Evolutionary conservation across 306 rosid species (phyloP), one percentile per base, ranked within the genome.

Genomic region (Vachellia collinsii): DNA sequence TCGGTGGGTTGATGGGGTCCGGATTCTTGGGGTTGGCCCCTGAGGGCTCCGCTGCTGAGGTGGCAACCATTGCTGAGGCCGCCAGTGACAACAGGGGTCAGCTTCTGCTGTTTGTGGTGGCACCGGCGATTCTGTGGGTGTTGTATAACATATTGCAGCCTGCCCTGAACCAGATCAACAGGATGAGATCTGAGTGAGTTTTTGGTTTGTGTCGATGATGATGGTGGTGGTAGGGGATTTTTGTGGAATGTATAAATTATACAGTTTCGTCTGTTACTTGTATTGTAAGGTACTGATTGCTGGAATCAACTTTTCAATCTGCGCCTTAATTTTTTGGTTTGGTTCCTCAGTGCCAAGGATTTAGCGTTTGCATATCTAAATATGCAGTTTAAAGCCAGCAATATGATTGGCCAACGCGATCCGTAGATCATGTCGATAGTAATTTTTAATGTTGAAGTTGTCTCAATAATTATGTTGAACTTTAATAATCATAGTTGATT

Each of bases 101-200:
- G 82, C 91, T 94, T 68, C 89, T 94, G 70, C 85, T 94, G 79
- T 47, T 94, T 63, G 99, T 94, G 72, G 89, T 94, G 43, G 38
- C 97, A 2, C 97, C 99, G 0, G 99, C 99, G 3, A 87, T 91
- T 75, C 73, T 54, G 11, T 94, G 99, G 99, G 99, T 94, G 54
- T 85, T 93, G 14, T 94, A 78, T 78, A 92, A 94, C 61, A 94
- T 94, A 72, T 85, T 94, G 83, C 97, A 91, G 82, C 98, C 98
- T 5, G 99, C 99, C 43, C 80, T 94, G 76, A 95, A 95, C 90
- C 98, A 95, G 87, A 42, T 95, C 78, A 93, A 90, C 87, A 85
- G 81, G 84, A 95, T 95, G 99, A 89, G 97, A 79, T 94, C 99
- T 10, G 34, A 88, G 46, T 88, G 69, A 88, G 19, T 38, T 43